A percentile compares a stretch with the other conserved stretches of the same genome.
These are phyloP conservation scores for Chlorencoelia australis DNA, from an alignment of 2,329 filamentous ascomycete genomes.

Conservation along the genomic window DNA sequence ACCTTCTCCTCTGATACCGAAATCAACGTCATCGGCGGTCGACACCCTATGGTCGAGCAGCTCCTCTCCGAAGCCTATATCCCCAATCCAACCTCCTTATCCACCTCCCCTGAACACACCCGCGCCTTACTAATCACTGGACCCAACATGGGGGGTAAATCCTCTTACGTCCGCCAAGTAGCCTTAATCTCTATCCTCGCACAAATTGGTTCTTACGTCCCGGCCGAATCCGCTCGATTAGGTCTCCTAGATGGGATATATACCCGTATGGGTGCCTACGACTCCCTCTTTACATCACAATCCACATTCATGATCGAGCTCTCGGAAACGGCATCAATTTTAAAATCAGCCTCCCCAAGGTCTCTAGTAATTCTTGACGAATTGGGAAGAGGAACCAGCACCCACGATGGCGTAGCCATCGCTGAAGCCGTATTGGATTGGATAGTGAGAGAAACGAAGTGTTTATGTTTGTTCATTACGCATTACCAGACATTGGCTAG, in stretches of 20 bases:
- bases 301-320: slow-evolving; percentile 98
- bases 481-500: slow-evolving; percentile 82
- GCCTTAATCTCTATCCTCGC: slow-evolving; percentile 89
- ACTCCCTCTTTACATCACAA: slow-evolving; percentile 92
- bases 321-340: slow-evolving; percentile 80
- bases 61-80: slow-evolving; percentile 80
- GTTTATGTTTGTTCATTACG: slow-evolving; percentile 90
- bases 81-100: slow-evolving; percentile 72
- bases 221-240: slow-evolving; percentile 61
- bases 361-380: slow-evolving; percentile 90
- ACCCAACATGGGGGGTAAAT: slow-evolving; percentile 98
- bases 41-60: slow-evolving; percentile 94
- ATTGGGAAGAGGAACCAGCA: slow-evolving; percentile 84
- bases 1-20: slow-evolving; percentile 50
- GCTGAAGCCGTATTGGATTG: slow-evolving; percentile 84
- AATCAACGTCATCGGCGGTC: slow-evolving; percentile 63
- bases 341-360: slow-evolving; percentile 77
- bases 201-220: slow-evolving; percentile 90
- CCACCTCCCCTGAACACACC: slow-evolving; percentile 53
- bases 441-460: slow-evolving; percentile 62
- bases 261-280: slow-evolving; percentile 88
- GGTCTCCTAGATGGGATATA: slow-evolving; percentile 86
- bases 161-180: slow-evolving; percentile 88
- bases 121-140: slow-evolving; percentile 64
- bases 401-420: slow-evolving; percentile 93